Conservation (phyloP, 768 basidiomycete species). For the Trametes punicea region DNA sequence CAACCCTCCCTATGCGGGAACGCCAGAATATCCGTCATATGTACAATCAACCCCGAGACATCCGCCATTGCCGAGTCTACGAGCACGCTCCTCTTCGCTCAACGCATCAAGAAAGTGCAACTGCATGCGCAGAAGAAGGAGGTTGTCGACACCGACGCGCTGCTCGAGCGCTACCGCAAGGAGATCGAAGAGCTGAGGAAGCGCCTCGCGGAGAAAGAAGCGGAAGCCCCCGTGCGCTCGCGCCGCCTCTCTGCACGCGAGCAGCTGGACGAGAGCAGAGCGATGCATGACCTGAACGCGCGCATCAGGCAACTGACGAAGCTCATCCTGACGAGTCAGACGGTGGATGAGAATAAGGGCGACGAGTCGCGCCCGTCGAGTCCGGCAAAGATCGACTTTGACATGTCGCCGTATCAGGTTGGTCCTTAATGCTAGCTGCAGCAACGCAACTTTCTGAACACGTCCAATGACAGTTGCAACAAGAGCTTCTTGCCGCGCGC, state of each 20-base stretch:
- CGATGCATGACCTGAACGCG: slow-evolving; percentile 78
- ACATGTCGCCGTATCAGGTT: slow-evolving; percentile 84
- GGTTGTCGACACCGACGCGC: slow-evolving; percentile 86
- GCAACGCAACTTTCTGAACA: not conserved
- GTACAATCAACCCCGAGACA: slow-evolving; percentile 87
- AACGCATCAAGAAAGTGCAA: slow-evolving; percentile 86
- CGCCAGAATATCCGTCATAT: slow-evolving; percentile 93
- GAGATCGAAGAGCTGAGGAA: slow-evolving; percentile 89
- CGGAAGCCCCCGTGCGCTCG: slow-evolving; percentile 49
- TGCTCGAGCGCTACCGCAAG: slow-evolving; percentile 90
- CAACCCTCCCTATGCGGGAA: slow-evolving; percentile 95
- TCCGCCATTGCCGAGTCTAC: slow-evolving; percentile 79
- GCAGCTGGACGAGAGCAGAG: slow-evolving; percentile 83
- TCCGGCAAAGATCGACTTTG: slow-evolving; percentile 87
- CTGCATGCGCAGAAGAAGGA: slow-evolving; percentile 91
- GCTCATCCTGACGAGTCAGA: slow-evolving; percentile 82
- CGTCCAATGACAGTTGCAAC: slow-evolving; percentile 57
- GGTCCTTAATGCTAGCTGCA: slow-evolving; percentile 15
- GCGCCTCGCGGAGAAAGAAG: slow-evolving; percentile 67
- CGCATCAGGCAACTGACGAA: slow-evolving; percentile 82
- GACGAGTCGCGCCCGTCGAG: slow-evolving; percentile 76
- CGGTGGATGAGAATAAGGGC: slow-evolving; percentile 64
- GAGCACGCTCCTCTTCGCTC: slow-evolving; percentile 89
- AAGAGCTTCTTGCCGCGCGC: slow-evolving; percentile 78
- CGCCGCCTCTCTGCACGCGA: slow-evolving; percentile 46